phyloP scores from a whole-genome alignment of 2,329 filamentous ascomycete genomes.

The Dryadomyces quercivorus region DNA sequence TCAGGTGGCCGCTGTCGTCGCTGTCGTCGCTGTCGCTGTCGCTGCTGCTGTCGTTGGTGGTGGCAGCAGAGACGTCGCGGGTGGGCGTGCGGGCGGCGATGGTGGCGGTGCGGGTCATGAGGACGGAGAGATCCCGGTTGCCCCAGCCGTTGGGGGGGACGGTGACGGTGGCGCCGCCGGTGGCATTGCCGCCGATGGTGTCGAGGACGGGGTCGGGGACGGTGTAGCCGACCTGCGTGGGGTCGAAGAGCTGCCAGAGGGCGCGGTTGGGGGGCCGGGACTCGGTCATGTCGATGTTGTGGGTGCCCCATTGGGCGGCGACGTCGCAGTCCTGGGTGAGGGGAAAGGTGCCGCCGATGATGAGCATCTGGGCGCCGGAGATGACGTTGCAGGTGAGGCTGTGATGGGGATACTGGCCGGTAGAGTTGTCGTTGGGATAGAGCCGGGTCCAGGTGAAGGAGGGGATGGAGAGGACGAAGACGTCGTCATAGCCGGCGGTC shows the following conservation, averaged over 20 bases:
- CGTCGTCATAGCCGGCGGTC: conserved; percentile 44
- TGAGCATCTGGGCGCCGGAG: conserved; percentile 44
- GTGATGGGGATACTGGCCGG: conserved; percentile 34
- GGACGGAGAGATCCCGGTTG: conserved; percentile 35
- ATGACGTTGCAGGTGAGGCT: conserved; percentile 47
- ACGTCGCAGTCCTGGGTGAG: conserved; percentile 36
- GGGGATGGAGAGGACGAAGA: conserved; percentile 49
- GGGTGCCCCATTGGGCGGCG: conserved; percentile 38
- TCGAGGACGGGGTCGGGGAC: conserved; percentile 39
- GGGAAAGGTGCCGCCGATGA: conserved; percentile 49
- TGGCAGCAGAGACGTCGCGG: conserved; percentile 20
- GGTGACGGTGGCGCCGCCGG: conserved; percentile 40
- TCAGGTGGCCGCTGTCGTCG: conserved; percentile 12
- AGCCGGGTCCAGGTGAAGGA: conserved; percentile 52
- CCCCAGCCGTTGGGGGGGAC: conserved; percentile 37
- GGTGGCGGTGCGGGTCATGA: conserved; percentile 38
- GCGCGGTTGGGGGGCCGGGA: conserved; percentile 29
- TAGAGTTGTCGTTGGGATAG: conserved; percentile 28
- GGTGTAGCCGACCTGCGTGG: conserved; percentile 37
- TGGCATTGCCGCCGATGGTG: conserved; percentile 35
- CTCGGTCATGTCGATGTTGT: conserved; percentile 41
- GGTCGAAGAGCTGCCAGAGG: conserved; percentile 42
- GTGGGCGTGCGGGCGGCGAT: conserved; percentile 37
- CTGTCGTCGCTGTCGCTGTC: conserved; percentile 6
- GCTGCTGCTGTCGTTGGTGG: conserved; percentile 8